Conservation (phyloP, 202 grass and related monocot genomes). For the Schoenoplectus tabernaemontani region DNA sequence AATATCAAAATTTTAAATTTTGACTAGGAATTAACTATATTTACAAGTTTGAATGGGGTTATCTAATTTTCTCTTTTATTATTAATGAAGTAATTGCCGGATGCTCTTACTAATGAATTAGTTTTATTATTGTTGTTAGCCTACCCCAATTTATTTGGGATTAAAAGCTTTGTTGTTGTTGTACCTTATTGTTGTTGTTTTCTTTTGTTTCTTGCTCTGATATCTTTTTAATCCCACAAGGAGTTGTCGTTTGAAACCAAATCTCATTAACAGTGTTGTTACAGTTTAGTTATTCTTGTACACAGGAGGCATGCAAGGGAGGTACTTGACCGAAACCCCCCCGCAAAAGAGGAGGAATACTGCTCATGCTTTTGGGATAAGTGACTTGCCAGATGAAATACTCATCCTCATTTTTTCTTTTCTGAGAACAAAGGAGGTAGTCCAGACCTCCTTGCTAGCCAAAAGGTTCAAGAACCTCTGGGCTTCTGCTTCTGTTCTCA, state of each 20-base stretch:
- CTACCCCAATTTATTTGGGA: too few relatives aligned
- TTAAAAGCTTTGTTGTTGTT: too few relatives aligned
- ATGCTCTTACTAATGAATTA: neutral
- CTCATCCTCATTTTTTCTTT: conserved; percentile 24
- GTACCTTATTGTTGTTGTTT: neutral
- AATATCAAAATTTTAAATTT: too few relatives aligned
- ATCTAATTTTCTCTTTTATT: too few relatives aligned
- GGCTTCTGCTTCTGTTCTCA: conserved; percentile 24
- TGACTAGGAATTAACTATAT: neutral
- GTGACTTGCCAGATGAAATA: conserved; percentile 24
- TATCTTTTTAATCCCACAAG: neutral
- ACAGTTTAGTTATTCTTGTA: neutral
- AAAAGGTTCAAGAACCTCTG: conserved; percentile 27
- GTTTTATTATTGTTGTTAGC: neutral
- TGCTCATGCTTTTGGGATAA: conserved; percentile 8
- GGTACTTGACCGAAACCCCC: neutral
- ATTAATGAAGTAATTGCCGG: neutral
- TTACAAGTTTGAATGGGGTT: neutral
- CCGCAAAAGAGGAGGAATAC: neutral
- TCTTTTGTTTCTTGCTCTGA: neutral
- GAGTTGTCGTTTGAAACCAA: neutral
- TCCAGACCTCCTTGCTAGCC: conserved; percentile 25
- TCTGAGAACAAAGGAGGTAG: conserved; percentile 15
- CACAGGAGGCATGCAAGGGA: neutral
- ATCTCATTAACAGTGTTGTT: neutral